A percentile compares a stretch with the other conserved stretches of the same genome.
Conservation (phyloP, 768 basidiomycete genomes). For the Tremella fuciformis region DNA sequence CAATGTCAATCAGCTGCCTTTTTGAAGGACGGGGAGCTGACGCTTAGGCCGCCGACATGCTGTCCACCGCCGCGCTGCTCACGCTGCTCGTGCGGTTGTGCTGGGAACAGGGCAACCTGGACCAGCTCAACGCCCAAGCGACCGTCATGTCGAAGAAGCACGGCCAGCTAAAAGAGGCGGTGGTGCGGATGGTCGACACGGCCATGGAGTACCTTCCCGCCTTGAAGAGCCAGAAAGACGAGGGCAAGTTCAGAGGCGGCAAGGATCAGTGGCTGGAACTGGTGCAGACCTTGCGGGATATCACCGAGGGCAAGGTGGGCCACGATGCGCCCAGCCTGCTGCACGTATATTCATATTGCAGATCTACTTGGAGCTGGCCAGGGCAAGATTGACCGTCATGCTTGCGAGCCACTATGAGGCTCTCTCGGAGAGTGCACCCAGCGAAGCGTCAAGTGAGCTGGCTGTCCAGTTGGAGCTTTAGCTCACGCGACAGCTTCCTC, state of each 20-base stretch:
- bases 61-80: conserved; percentile 83
- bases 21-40: neutral
- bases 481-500: conserved; percentile 16
- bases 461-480: neutral
- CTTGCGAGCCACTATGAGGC: conserved; percentile 82
- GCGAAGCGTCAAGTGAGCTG: conserved; percentile 34
- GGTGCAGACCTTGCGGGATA: conserved; percentile 79
- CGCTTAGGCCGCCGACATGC: conserved; percentile 83
- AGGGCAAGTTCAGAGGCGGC: conserved; percentile 60
- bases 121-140: conserved; percentile 62
- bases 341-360: conserved; percentile 43
- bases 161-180: conserved; percentile 86
- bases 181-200: conserved; percentile 87
- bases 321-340: neutral
- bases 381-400: conserved; percentile 86
- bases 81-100: conserved; percentile 69
- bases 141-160: conserved; percentile 83
- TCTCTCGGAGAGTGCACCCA: conserved; percentile 57
- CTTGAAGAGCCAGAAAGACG: conserved; percentile 65
- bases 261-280: conserved; percentile 62
- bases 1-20: conserved; percentile 63
- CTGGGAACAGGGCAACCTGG: conserved; percentile 69
- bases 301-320: conserved; percentile 94
- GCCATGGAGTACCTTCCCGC: conserved; percentile 77
- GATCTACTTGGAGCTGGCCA: conserved; percentile 95